Percentiles rank a stretch among this genome's conserved stretches.
These are phyloP conservation scores for Rubroshorea leprosula DNA, from an alignment of 345 rosid species.

Conservation along the genomic window DNA sequence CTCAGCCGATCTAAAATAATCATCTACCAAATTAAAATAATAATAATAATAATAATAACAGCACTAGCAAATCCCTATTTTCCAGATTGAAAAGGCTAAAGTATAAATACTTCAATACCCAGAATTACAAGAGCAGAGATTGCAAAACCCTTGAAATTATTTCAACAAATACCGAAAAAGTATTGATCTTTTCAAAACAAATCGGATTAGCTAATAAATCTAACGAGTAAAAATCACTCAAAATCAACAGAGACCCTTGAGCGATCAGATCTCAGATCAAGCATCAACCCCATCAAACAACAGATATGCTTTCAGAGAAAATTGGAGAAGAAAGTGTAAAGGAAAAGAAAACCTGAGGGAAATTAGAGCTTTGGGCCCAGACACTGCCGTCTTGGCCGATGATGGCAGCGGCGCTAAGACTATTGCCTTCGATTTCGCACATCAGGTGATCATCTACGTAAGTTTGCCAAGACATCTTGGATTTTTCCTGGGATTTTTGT, in stretches of 20 bases:
- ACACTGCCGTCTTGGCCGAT: conserved; percentile 75
- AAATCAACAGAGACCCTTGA: background rate
- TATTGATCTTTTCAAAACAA: background rate
- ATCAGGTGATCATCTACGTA: conserved; percentile 84
- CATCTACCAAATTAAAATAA: background rate
- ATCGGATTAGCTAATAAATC: conserved; percentile 10
- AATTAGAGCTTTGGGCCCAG: conserved; percentile 77
- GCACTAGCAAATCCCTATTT: too few relatives aligned
- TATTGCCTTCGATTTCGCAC: conserved; percentile 68
- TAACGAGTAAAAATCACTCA: conserved; percentile 9
- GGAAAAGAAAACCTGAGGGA: conserved; percentile 48
- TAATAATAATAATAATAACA: too few relatives aligned
- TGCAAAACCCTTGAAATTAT: background rate
- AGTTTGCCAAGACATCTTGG: conserved; percentile 94
- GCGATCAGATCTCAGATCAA: conserved; percentile 5
- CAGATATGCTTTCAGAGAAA: background rate
- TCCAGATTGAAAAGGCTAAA: background rate
- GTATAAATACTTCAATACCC: conserved; percentile 1
- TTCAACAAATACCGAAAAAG: background rate
- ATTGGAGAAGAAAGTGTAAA: conserved; percentile 20
- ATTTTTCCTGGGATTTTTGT: conserved; percentile 3
- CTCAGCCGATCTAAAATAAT: background rate
- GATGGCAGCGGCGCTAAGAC: conserved; percentile 66
- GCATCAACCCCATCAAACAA: background rate
- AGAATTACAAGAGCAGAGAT: background rate